These are phyloP conservation scores for Apiospora hydei DNA, from an alignment of 2,329 filamentous ascomycete genomes.

Conservation along the genomic window DNA sequence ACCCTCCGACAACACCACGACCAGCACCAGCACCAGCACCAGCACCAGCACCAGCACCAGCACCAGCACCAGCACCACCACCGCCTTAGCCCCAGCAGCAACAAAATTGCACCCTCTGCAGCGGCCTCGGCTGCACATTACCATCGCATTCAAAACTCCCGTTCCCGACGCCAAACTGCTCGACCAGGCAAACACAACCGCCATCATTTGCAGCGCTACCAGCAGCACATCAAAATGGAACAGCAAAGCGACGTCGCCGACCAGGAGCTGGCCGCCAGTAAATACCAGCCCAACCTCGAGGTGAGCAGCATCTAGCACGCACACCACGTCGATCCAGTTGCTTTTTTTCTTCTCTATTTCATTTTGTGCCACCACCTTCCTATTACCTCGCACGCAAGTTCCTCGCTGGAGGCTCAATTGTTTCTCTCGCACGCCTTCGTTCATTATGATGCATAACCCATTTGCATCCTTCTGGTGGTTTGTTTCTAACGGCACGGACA, in stretches of 20 bases:
- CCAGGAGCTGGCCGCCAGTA: constrained; percentile 66
- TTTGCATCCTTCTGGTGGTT: neutral
- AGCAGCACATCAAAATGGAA: constrained; percentile 48
- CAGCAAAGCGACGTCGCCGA: constrained; percentile 54
- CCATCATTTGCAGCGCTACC: constrained; percentile 12
- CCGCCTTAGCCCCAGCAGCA: constrained; percentile 27
- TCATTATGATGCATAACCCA: no score
- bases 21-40: constrained; percentile 26
- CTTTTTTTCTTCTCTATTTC: neutral
- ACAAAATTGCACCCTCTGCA: constrained; percentile 4
- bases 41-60: constrained; percentile 28
- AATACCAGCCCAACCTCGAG: constrained; percentile 64
- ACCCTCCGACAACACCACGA: constrained; percentile 25
- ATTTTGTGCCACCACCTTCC: neutral
- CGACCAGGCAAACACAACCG: constrained; percentile 22
- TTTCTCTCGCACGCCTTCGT: no score
- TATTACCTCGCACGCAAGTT: neutral
- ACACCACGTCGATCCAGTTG: constrained; percentile 21
- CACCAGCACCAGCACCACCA: constrained; percentile 26
- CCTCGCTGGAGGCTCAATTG: neutral
- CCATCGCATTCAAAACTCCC: constrained; percentile 9
- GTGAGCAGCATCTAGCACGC: constrained; percentile 48
- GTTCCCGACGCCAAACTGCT: neutral
- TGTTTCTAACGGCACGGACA: constrained; percentile 49
- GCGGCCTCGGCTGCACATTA: neutral